Evolutionary conservation across 1,139 yeast species (phyloP).

Genomic region (Groenewaldozyma sp.): DNA sequence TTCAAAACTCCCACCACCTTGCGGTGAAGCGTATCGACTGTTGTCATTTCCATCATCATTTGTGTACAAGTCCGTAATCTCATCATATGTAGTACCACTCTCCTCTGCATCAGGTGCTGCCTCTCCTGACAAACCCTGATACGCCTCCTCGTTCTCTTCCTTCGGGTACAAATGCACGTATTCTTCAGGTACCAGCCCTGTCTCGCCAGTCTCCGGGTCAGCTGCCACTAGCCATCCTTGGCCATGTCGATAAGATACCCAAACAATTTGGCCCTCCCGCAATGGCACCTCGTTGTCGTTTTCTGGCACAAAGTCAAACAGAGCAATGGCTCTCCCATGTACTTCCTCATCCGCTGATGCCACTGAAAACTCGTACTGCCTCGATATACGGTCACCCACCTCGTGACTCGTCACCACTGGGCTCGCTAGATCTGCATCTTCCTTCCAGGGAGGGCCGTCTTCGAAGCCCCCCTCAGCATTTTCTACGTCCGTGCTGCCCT

Average conservation of each 20-base stretch:
- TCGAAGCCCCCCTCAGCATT: slow-evolving; percentile 13
- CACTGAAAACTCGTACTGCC: slow-evolving; percentile 28
- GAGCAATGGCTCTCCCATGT: slow-evolving; percentile 64
- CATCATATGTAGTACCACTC: slow-evolving; percentile 1
- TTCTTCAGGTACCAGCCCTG: slow-evolving; percentile 94
- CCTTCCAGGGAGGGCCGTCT: slow-evolving; percentile 30
- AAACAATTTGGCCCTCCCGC: slow-evolving; percentile 71
- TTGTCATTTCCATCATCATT: slow-evolving; percentile 1
- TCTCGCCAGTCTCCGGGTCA: slow-evolving; percentile 65
- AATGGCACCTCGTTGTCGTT: slow-evolving; percentile 84
- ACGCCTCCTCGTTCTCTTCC: slow-evolving; percentile 3
- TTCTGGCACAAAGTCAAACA: slow-evolving; percentile 86
- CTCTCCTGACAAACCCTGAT: neutral
- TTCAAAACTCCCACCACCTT: too few species aligned
- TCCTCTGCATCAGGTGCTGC: neutral
- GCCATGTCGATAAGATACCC: slow-evolving; percentile 87
- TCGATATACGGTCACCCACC: slow-evolving; percentile 25
- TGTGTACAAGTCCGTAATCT: slow-evolving; percentile 2
- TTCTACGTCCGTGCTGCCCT: slow-evolving; percentile 1
- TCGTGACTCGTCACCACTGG: slow-evolving; percentile 21
- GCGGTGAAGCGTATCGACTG: neutral
- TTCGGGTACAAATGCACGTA: slow-evolving; percentile 56
- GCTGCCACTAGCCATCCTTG: slow-evolving; percentile 98
- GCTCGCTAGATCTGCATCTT: slow-evolving; percentile 24
- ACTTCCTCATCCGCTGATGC: slow-evolving; percentile 32